phyloP scores from a whole-genome alignment of 257 asterid genomes.

The Avicennia marina region DNA sequence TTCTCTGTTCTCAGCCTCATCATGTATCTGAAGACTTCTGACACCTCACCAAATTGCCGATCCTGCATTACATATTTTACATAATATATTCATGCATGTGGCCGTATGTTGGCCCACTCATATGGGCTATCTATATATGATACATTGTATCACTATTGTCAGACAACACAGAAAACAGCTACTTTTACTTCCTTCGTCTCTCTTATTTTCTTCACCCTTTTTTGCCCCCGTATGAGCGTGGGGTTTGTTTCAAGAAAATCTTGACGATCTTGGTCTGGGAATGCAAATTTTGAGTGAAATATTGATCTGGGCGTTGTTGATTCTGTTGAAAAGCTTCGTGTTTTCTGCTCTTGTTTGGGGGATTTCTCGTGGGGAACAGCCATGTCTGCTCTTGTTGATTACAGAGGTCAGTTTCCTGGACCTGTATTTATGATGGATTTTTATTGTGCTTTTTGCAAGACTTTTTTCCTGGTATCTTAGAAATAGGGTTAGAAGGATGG shows the following conservation, averaged over 20 bases:
- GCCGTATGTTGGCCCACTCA: constrained; percentile 16
- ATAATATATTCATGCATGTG: constrained; percentile 36
- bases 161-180: constrained; percentile 22
- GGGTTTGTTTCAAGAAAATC: constrained; percentile 40
- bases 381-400: constrained; percentile 94
- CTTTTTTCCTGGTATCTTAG: neutral
- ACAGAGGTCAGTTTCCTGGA: constrained; percentile 64
- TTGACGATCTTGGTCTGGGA: constrained; percentile 29
- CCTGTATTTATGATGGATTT: neutral
- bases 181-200: constrained; percentile 13
- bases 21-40: constrained; percentile 41
- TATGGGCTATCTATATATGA: constrained; percentile 13
- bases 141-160: constrained; percentile 5
- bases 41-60: constrained; percentile 36
- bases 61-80: neutral
- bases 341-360: constrained; percentile 45
- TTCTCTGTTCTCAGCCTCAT: too few relatives aligned
- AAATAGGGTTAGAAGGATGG: constrained; percentile 9
- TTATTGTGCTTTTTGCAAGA: neutral
- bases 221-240: constrained; percentile 51
- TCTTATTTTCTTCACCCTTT: constrained; percentile 14
- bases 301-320: constrained; percentile 52
- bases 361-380: constrained; percentile 43
- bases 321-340: constrained; percentile 38
- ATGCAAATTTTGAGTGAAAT: constrained; percentile 54